Conservation (phyloP, 345 rosid species). For the Lagerstroemia speciosa region DNA sequence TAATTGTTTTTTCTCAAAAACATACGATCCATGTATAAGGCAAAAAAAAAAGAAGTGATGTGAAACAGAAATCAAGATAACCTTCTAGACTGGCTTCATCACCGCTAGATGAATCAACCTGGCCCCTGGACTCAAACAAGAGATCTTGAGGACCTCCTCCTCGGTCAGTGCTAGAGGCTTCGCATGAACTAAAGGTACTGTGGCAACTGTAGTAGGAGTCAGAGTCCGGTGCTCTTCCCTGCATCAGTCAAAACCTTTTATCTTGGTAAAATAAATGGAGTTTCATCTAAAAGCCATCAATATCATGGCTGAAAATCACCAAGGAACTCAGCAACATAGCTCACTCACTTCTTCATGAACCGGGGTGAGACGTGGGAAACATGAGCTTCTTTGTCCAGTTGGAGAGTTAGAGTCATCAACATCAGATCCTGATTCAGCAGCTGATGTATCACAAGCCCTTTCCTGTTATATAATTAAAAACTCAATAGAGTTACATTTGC, state of each 20-base stretch:
- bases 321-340: too few relatives aligned
- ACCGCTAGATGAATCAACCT: conserved; percentile 10
- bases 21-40: too few relatives aligned
- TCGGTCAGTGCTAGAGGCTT: conserved; percentile 22
- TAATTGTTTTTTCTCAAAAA: background rate
- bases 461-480: conserved; percentile 31
- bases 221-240: conserved; percentile 50
- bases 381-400: conserved; percentile 27
- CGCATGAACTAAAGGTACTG: conserved; percentile 33
- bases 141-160: conserved; percentile 23
- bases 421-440: conserved; percentile 56
- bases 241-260: conserved; percentile 8
- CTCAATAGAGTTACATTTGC: background rate
- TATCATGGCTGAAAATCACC: background rate
- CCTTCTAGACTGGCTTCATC: conserved; percentile 27
- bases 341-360: conserved; percentile 51
- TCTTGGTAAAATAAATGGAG: background rate
- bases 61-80: conserved; percentile 7
- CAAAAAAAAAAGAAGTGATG: background rate
- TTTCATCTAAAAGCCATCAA: background rate
- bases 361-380: conserved; percentile 33
- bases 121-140: conserved; percentile 16
- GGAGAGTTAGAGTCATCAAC: conserved; percentile 47
- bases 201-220: conserved; percentile 65
- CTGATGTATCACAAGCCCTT: conserved; percentile 33